Evolutionary conservation across 371 early-diverging fungal species (phyloP), one percentile per base, ranked within the genome.

Genomic region (Catenaria anguillulae): DNA sequence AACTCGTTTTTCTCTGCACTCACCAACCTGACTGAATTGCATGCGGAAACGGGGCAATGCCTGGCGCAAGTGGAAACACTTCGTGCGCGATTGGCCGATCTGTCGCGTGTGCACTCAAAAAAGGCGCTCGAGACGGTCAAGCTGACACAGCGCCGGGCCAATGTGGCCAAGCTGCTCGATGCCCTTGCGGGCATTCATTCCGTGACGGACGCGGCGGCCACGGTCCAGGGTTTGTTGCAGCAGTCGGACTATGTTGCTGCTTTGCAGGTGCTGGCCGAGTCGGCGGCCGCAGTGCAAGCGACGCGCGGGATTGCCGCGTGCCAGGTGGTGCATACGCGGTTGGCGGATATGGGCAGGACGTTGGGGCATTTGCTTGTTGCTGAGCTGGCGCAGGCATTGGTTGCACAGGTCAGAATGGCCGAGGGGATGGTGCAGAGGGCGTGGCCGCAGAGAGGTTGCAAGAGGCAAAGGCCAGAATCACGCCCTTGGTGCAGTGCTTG

Each of bases 1-100:
- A 79, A 86, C 2, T 87, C 93, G 0, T 96, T 96, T 66, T 96
- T 96, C 68, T 85, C 86, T 37, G 95, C 95, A 0, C 75, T 96
- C 2, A 84, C 89, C 15, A 92, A 90, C 65, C 76, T 96, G 33
- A 88, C 93, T 68, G 85, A 85, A 2, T 71, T 96, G 48, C 90
- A 96, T 65, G 80, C 81, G 4, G 90, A 95, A 63, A 94, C 93
- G 0, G 71, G 85, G 36, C 78, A 82, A 17, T 93, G 93, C 65
- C 84, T 93, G 2, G 73, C 75, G 0, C 85, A 95, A 63, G 91
- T 94, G 40, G 77, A 86, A 55, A 73, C 71, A 0, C 77, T 94
- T 55, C 80, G 90, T 17, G 73, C 75, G 35, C 79, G 82, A 50
- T 73, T 96, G 71, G 76, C 75, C 37, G 68, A 75, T 37, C 76